A percentile compares a stretch with the other conserved stretches of the same genome.
Evolutionary conservation across 768 basidiomycete species (phyloP).

Genomic region (Boletus rex-veris): DNA sequence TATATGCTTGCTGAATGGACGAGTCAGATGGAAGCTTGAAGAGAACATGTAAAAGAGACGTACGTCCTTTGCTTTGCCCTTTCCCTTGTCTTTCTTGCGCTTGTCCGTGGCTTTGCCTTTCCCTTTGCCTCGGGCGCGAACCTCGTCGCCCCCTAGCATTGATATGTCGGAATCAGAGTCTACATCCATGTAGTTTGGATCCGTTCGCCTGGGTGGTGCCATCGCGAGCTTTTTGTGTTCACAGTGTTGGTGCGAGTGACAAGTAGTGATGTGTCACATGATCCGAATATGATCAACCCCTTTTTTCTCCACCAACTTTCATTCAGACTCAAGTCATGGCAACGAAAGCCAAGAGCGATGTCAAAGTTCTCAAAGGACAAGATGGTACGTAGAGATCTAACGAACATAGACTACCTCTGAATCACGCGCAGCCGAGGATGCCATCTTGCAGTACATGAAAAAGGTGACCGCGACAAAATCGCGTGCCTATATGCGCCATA

Average conservation of each 20-base stretch:
- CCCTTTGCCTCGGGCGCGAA: slow-evolving; percentile 52
- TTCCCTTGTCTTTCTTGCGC: slow-evolving; percentile 52
- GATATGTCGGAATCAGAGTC: slow-evolving; percentile 76
- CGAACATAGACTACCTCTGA: background rate
- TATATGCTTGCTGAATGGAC: slow-evolving; percentile 66
- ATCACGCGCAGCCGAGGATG: slow-evolving; percentile 58
- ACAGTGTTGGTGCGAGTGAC: background rate
- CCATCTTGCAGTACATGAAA: slow-evolving; percentile 76
- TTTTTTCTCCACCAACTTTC: too few relatives aligned
- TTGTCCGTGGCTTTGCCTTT: slow-evolving; percentile 54
- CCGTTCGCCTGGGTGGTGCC: slow-evolving; percentile 27
- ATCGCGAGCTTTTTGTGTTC: slow-evolving; percentile 6
- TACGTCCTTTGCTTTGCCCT: slow-evolving; percentile 34
- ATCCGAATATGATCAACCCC: too few relatives aligned
- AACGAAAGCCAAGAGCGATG: slow-evolving; percentile 52
- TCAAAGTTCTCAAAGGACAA: slow-evolving; percentile 69
- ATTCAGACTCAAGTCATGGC: slow-evolving; percentile 23
- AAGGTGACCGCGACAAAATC: slow-evolving; percentile 37
- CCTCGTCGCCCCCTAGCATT: slow-evolving; percentile 46
- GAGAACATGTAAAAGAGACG: slow-evolving; percentile 3
- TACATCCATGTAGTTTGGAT: slow-evolving; percentile 45
- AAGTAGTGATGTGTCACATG: background rate
- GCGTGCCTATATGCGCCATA: slow-evolving; percentile 4
- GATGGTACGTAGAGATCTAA: slow-evolving; percentile 44
- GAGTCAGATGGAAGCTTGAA: background rate